These are phyloP conservation scores for Pyrus pyrifolia DNA, from an alignment of 306 rosid species.

Conservation along the genomic window DNA sequence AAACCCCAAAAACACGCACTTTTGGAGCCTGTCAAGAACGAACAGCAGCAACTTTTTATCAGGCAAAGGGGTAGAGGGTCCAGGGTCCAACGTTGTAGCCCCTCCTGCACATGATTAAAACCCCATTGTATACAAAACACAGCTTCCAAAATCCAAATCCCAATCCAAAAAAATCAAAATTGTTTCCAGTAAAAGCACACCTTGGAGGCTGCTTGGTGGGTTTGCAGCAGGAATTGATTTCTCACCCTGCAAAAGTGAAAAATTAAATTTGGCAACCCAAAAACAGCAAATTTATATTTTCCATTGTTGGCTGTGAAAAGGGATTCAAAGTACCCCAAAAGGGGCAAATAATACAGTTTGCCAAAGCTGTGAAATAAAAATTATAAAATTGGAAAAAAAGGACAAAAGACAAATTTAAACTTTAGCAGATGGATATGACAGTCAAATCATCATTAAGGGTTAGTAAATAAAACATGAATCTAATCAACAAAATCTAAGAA, in stretches of 20 bases:
- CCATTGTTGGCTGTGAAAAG: conserved; percentile 24
- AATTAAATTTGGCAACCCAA: conserved; percentile 9
- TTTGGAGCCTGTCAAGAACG: conserved; percentile 64
- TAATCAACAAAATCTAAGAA: conserved; percentile 17
- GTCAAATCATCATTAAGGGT: conserved; percentile 36
- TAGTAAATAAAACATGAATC: conserved; percentile 9
- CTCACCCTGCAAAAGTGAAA: conserved; percentile 37
- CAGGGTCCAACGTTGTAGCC: conserved; percentile 33
- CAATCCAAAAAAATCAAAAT: not conserved
- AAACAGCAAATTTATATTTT: conserved; percentile 8
- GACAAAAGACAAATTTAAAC: conserved; percentile 47
- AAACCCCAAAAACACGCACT: conserved; percentile 32
- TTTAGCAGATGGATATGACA: conserved; percentile 32
- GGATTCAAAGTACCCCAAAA: conserved; percentile 35
- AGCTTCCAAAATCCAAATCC: not conserved
- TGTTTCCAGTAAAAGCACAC: conserved; percentile 23
- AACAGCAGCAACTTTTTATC: conserved; percentile 54
- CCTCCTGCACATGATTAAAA: conserved; percentile 31
- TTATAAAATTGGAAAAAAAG: conserved; percentile 15
- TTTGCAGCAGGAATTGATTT: conserved; percentile 38
- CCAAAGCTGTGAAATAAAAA: conserved; percentile 26
- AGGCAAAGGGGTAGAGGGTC: conserved; percentile 55
- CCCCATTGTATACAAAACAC: not conserved
- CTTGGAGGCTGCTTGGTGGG: conserved; percentile 33
- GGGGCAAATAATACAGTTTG: conserved; percentile 31